Evolutionary conservation across 257 asterid genomes (phyloP).

Genomic region (Solanum lignicaule): DNA sequence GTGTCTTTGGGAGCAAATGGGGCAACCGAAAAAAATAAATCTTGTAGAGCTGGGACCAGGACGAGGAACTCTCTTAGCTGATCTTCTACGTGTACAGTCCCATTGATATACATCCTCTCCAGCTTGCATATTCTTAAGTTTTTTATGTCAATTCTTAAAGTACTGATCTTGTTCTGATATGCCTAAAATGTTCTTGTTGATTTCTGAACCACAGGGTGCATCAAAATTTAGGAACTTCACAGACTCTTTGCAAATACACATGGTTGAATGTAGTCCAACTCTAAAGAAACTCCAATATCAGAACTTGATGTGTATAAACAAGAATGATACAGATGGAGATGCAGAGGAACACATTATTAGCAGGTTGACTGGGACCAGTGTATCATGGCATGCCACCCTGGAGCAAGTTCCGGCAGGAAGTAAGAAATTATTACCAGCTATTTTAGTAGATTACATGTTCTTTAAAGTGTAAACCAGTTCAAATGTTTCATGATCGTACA

Average conservation of each 20-base stretch:
- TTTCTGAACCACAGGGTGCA: slow-evolving; percentile 35
- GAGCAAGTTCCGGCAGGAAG: slow-evolving; percentile 93
- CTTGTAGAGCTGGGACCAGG: slow-evolving; percentile 98
- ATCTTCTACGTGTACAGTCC: slow-evolving; percentile 75
- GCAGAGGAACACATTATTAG: slow-evolving; percentile 31
- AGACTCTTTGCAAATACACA: slow-evolving; percentile 63
- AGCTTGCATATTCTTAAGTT: not conserved
- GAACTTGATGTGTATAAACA: slow-evolving; percentile 55
- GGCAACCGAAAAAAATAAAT: slow-evolving; percentile 61
- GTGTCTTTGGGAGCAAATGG: slow-evolving; percentile 99
- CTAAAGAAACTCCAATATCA: slow-evolving; percentile 64
- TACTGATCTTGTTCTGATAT: not conserved
- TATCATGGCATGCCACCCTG: slow-evolving; percentile 83
- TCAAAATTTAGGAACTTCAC: slow-evolving; percentile 73
- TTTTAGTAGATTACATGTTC: not conserved
- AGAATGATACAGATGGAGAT: slow-evolving; percentile 28
- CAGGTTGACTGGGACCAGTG: slow-evolving; percentile 56
- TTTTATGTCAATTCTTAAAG: not conserved
- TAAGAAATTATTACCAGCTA: slow-evolving; percentile 20
- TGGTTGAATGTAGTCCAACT: slow-evolving; percentile 94
- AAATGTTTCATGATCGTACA: not conserved
- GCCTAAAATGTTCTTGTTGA: not conserved
- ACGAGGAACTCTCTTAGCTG: slow-evolving; percentile 93
- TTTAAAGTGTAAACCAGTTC: not conserved
- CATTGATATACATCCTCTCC: not conserved